These are phyloP conservation scores for Ceratobasidium sp. DNA, from an alignment of 1,284 basidiomycete genomes.

Conservation along the genomic window DNA sequence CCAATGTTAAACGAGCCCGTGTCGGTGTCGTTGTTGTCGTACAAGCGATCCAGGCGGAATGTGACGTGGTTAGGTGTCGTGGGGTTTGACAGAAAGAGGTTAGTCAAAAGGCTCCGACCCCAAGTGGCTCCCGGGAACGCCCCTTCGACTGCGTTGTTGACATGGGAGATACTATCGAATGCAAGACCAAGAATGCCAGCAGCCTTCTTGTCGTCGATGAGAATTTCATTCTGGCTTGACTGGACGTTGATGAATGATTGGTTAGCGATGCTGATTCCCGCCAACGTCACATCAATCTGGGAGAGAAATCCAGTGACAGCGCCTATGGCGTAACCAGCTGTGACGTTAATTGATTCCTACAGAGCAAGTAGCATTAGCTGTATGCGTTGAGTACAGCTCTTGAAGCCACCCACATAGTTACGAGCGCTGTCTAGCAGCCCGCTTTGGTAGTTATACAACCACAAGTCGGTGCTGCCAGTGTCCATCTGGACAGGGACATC, in stretches of 20 bases:
- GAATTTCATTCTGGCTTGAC: not conserved
- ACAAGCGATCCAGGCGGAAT: slow-evolving; percentile 14
- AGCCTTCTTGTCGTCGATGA: slow-evolving; percentile 2
- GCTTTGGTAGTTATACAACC: slow-evolving; percentile 24
- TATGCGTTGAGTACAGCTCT: not conserved
- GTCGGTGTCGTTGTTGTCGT: slow-evolving; percentile 33
- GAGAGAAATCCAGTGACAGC: slow-evolving; percentile 14
- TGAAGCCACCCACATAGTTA: slow-evolving; percentile 2
- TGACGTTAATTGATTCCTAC: not conserved
- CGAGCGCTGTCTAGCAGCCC: slow-evolving; percentile 29
- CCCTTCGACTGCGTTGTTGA: not conserved
- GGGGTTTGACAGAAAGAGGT: slow-evolving; percentile 26
- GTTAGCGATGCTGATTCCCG: slow-evolving; percentile 23
- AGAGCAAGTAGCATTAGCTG: not conserved
- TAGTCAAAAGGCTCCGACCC: slow-evolving; percentile 30
- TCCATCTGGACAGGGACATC: slow-evolving; percentile 20
- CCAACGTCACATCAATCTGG: slow-evolving; percentile 20
- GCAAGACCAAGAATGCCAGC: slow-evolving; percentile 27
- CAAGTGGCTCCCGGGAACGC: not conserved
- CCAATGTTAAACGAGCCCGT: slow-evolving; percentile 34
- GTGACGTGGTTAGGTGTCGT: slow-evolving; percentile 25
- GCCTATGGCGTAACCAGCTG: slow-evolving; percentile 20
- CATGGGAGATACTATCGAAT: slow-evolving; percentile 24
- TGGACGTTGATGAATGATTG: slow-evolving; percentile 29
- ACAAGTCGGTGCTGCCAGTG: slow-evolving; percentile 40